Conservation (phyloP, 495 filamentous ascomycete genomes). For the Podospora fimiseda region DNA sequence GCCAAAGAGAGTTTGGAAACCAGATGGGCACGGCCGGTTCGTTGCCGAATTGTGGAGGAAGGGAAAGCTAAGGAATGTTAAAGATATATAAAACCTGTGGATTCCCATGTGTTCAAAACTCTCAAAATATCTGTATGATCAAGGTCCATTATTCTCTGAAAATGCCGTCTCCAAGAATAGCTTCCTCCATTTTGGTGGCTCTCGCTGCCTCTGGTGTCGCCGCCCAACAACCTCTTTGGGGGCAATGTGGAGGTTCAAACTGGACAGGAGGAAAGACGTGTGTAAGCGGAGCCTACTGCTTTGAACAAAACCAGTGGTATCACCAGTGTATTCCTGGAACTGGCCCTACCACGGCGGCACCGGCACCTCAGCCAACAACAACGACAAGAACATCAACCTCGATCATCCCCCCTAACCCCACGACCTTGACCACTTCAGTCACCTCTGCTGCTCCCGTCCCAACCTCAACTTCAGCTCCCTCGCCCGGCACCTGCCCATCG, state of each 20-base stretch:
- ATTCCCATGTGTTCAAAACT: neutral
- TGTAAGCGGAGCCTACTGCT: slow-evolving; percentile 33
- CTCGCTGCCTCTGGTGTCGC: slow-evolving; percentile 15
- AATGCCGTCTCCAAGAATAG: slow-evolving; percentile 14
- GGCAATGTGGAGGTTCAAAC: slow-evolving; percentile 40
- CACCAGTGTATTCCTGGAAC: slow-evolving; percentile 30
- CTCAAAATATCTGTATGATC: neutral
- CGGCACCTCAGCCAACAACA: slow-evolving; percentile 3
- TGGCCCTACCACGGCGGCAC: slow-evolving; percentile 8
- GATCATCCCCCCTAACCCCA: neutral
- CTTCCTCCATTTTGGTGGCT: slow-evolving; percentile 18
- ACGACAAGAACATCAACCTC: slow-evolving; percentile 8
- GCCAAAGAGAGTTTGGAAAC: neutral
- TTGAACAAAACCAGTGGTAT: slow-evolving; percentile 37
- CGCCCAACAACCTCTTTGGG: slow-evolving; percentile 20
- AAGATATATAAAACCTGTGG: neutral
- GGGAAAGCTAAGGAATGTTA: neutral
- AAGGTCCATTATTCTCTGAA: neutral
- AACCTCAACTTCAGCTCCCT: neutral
- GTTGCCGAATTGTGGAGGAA: neutral
- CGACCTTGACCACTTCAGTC: neutral
- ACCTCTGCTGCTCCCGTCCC: slow-evolving; percentile 4
- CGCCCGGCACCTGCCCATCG: slow-evolving; percentile 14
- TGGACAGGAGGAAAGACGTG: slow-evolving; percentile 41
- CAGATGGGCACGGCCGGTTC: neutral